A percentile compares a stretch with the other conserved stretches of the same genome.
Conservation (phyloP, 2,329 filamentous ascomycete species). For the Diaporthe aspalathi region DNA sequence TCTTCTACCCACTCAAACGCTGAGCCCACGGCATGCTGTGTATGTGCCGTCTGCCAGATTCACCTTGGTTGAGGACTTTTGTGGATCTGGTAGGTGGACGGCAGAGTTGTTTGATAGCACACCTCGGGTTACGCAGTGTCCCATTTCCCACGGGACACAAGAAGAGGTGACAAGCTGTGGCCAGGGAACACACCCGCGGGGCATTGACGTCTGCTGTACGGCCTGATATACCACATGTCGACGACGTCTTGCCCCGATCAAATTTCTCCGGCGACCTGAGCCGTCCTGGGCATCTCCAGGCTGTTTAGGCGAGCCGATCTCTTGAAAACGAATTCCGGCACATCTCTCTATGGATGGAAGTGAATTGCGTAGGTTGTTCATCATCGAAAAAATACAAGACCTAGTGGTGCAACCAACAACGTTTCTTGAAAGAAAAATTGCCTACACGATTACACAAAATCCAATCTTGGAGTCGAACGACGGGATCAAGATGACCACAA, state of each 20-base stretch:
- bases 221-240: background rate
- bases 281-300: background rate
- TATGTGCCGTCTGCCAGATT: background rate
- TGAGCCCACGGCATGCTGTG: too few relatives aligned
- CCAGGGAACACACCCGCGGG: slow-evolving; percentile 6
- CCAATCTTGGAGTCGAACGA: background rate
- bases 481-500: background rate
- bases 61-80: too few relatives aligned
- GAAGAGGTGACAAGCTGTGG: background rate
- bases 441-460: background rate
- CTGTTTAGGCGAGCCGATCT: too few relatives aligned
- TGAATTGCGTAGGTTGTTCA: background rate
- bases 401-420: too few relatives aligned
- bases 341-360: too few relatives aligned
- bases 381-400: background rate
- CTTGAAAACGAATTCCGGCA: background rate
- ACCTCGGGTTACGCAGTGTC: slow-evolving; percentile 17
- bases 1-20: background rate
- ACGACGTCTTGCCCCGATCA: background rate
- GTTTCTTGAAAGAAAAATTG: background rate
- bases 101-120: slow-evolving; percentile 35
- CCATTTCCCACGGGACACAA: slow-evolving; percentile 12
- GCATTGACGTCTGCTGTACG: slow-evolving; percentile 1
- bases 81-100: background rate
- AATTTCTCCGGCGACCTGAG: background rate